phyloP scores from a whole-genome alignment of 805 yeast species.

The Metschnikowia aberdeeniae region DNA sequence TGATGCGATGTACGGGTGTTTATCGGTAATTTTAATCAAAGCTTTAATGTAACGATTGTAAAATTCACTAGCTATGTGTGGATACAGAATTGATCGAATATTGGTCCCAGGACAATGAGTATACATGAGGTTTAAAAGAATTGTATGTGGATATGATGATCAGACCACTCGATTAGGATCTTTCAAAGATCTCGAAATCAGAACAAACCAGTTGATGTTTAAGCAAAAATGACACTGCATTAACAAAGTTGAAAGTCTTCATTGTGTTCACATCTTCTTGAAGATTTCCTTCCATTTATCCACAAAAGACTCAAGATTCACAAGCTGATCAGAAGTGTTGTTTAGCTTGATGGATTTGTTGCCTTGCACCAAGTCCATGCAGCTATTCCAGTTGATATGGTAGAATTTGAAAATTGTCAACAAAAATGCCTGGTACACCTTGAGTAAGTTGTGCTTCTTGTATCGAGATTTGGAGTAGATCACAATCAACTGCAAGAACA shows the following conservation, averaged over 20 bases:
- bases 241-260: not conserved
- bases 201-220: not conserved
- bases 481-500: conserved; percentile 32
- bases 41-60: too few relatives aligned
- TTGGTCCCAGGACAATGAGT: too few relatives aligned
- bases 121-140: too few relatives aligned
- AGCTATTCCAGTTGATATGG: conserved; percentile 40
- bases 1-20: not conserved
- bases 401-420: conserved; percentile 34
- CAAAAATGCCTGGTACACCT: conserved; percentile 30
- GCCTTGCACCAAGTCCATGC: conserved; percentile 27
- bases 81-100: too few relatives aligned
- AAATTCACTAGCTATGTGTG: not conserved
- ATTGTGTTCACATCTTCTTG: conserved; percentile 19
- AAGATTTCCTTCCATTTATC: conserved; percentile 35
- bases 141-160: too few relatives aligned
- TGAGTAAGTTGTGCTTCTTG: conserved; percentile 25
- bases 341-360: conserved; percentile 38
- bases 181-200: not conserved
- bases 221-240: too few relatives aligned
- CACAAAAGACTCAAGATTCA: conserved; percentile 34
- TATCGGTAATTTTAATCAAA: too few relatives aligned
- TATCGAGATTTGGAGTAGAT: conserved; percentile 35
- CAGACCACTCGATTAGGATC: too few relatives aligned
- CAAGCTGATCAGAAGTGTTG: conserved; percentile 28